These are phyloP conservation scores for Clarireedia paspali DNA, from an alignment of 2,329 filamentous ascomycete species.

Conservation along the genomic window DNA sequence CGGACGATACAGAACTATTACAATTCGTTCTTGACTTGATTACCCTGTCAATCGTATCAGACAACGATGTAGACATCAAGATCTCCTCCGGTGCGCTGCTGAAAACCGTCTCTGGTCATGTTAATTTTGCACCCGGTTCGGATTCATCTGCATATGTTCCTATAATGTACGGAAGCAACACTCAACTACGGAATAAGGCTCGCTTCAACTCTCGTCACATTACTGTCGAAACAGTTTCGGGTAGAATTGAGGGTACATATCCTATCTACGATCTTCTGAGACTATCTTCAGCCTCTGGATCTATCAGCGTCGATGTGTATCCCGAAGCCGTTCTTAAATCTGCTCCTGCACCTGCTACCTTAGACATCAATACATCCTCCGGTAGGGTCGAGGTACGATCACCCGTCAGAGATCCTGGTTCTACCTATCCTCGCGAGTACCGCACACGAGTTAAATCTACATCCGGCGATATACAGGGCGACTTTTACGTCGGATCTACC, in stretches of 20 bases:
- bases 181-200: neutral
- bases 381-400: slow-evolving; percentile 20
- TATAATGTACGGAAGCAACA: slow-evolving; percentile 9
- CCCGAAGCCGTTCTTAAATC: slow-evolving; percentile 17
- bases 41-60: slow-evolving; percentile 16
- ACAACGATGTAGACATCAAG: slow-evolving; percentile 22
- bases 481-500: slow-evolving; percentile 21
- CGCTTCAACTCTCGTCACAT: slow-evolving; percentile 19
- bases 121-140: slow-evolving; percentile 17
- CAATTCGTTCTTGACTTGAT: slow-evolving; percentile 18
- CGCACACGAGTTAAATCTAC: slow-evolving; percentile 21
- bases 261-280: slow-evolving; percentile 24
- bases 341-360: slow-evolving; percentile 20
- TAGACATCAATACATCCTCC: slow-evolving; percentile 21
- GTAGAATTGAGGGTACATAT: slow-evolving; percentile 23
- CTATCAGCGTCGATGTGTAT: slow-evolving; percentile 15
- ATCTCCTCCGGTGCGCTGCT: slow-evolving; percentile 17
- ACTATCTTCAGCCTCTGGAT: slow-evolving; percentile 21
- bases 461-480: slow-evolving; percentile 21
- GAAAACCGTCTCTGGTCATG: slow-evolving; percentile 17
- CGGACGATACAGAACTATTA: slow-evolving; percentile 21
- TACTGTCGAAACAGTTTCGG: slow-evolving; percentile 22
- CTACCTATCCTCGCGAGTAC: slow-evolving; percentile 23
- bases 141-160: neutral
- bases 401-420: slow-evolving; percentile 9